Evolutionary conservation across 805 yeast genomes (phyloP), one percentile per base, ranked within the genome.

Genomic region (Cyberlindnera sargentensis): DNA sequence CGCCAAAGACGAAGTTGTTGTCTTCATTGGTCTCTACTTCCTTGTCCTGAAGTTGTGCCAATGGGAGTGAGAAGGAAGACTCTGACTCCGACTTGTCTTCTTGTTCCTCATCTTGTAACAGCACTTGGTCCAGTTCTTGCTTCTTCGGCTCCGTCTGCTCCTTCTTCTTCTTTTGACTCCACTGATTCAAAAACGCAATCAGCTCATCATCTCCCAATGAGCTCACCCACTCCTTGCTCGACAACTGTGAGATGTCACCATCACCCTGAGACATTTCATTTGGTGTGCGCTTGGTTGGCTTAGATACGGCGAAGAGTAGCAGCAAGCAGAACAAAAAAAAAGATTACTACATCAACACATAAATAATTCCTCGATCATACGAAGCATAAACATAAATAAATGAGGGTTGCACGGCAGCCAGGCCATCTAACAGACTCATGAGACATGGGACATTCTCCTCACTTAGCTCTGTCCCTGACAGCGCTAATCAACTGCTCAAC

Each of bases 401-500:
- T 28, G 9, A 15, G 20, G 8, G 30, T 28, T 28, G 30, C 6
- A 28, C 9, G 9, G 30, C 30, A 28, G 9, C 30, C 30, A 28
- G 30, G 30, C 30, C 30, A 28, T 28, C 9, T 15, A 15, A 15
- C 20, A 15, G 20, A 15, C 20, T 15, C 20, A 15, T 15, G 20
- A 15, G 20, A 15, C 20, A 15, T 15, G 20, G 20, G 20, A 8
- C 31, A 29, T 8, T 8, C 31, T 8, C 8, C n/a, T 47, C 34
- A 47, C 35, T 46, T 48, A 27, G 41, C 37, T 34, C 38, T 51
- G 24, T 45, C 52, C 23, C 67, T 68, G 31, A 74, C 81, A 26
- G 71, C 71, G 36, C 66, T 73, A 45, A 84, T 82, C 54, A 84
- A 68, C 45, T 81, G 82, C 34, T 73, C 76, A 36, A 84, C 91